Evolutionary conservation across 169 alveolate genomes (phyloP).

Genomic region (Cryptosporidium ryanae): DNA sequence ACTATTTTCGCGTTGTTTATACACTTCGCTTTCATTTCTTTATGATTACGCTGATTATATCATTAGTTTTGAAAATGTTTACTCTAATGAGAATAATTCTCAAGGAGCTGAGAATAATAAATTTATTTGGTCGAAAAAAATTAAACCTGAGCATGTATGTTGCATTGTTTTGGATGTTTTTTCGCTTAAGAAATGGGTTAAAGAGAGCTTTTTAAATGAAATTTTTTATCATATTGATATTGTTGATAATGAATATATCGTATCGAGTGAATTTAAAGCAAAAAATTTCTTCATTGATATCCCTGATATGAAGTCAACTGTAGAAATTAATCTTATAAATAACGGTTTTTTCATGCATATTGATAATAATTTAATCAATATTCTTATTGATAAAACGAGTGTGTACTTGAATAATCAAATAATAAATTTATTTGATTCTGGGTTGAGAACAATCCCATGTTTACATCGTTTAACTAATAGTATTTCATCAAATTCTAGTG

Average conservation of each 20-base stretch:
- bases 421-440: conserved; percentile 20
- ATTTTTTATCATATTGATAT: conserved; percentile 31
- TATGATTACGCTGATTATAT: conserved; percentile 50
- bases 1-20: conserved; percentile 59
- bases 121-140: conserved; percentile 31
- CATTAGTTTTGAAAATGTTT: conserved; percentile 8
- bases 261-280: neutral
- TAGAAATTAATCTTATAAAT: conserved; percentile 14
- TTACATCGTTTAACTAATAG: conserved; percentile 49
- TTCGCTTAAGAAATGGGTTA: conserved; percentile 49
- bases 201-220: conserved; percentile 15
- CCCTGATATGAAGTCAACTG: conserved; percentile 5
- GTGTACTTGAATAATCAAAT: conserved; percentile 38
- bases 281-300: conserved; percentile 10
- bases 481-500: neutral
- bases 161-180: conserved; percentile 34
- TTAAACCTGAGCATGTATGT: conserved; percentile 50
- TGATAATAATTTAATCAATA: neutral
- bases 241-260: conserved; percentile 11
- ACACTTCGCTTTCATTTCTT: conserved; percentile 31
- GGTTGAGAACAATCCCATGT: conserved; percentile 64
- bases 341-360: conserved; percentile 27
- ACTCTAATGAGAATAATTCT: conserved; percentile 1
- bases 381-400: neutral
- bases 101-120: neutral